phyloP scores from a whole-genome alignment of 2,329 filamentous ascomycete species.

The Penicillium palitans region DNA sequence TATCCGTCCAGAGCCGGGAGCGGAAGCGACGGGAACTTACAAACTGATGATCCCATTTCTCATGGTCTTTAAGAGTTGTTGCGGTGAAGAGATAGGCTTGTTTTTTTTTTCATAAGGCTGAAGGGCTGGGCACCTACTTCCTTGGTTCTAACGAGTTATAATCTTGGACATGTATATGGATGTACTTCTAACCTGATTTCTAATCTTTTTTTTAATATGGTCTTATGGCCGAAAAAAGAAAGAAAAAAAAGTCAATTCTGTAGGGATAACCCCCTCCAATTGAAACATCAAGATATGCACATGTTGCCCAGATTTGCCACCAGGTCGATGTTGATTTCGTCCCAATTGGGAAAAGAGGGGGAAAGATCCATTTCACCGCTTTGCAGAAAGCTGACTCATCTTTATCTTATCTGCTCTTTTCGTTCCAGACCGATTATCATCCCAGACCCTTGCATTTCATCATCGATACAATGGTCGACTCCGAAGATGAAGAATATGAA shows the following conservation, averaged over 20 bases:
- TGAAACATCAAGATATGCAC: not conserved
- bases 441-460: not conserved
- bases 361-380: conserved; percentile 1
- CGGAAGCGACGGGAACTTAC: conserved; percentile 26
- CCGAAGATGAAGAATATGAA: conserved; percentile 56
- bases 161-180: not conserved
- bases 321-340: not conserved
- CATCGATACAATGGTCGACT: conserved; percentile 29
- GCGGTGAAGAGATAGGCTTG: not conserved
- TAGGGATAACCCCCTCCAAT: not conserved
- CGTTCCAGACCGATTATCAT: not conserved
- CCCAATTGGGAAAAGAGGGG: not conserved
- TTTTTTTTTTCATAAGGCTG: not conserved
- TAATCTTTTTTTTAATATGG: not conserved
- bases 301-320: not conserved
- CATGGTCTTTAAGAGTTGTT: conserved; percentile 7
- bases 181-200: not conserved
- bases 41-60: conserved; percentile 25
- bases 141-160: not conserved
- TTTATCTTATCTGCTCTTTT: conserved; percentile 16
- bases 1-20: conserved; percentile 27
- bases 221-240: no score
- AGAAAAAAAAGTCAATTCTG: not conserved
- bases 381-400: conserved; percentile 8
- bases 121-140: not conserved